Percentiles rank a stretch among this genome's conserved stretches.
phyloP scores from a whole-genome alignment of 768 basidiomycete genomes.

The Kwoniella europaea region DNA sequence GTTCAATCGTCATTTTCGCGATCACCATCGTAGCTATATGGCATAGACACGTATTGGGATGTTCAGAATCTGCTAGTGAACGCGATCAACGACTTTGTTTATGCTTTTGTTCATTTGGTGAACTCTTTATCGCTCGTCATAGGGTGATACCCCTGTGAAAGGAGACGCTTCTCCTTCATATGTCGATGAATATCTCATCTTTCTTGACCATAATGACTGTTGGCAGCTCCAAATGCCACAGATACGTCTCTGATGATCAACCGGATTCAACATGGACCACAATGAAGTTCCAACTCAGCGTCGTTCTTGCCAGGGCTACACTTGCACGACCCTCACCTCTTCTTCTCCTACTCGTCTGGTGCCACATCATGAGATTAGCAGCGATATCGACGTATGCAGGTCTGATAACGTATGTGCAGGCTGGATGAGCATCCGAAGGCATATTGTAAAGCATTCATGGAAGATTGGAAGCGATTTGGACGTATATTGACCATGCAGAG shows the following conservation, averaged over 20 bases:
- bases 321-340: neutral
- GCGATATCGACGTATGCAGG: slow-evolving; percentile 6
- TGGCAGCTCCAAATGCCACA: neutral
- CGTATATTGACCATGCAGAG: neutral
- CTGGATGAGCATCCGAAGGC: neutral
- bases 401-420: neutral
- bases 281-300: neutral
- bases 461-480: neutral
- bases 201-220: neutral
- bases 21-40: neutral
- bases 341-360: neutral
- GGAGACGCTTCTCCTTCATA: neutral
- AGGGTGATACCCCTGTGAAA: neutral
- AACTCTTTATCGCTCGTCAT: neutral
- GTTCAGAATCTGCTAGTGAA: neutral
- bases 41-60: neutral
- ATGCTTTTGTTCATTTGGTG: too few relatives aligned
- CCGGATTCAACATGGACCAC: neutral
- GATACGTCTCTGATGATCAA: neutral
- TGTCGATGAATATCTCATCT: neutral
- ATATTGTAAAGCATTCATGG: neutral
- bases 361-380: neutral
- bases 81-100: too few relatives aligned
- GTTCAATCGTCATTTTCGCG: neutral
- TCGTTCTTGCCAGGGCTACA: neutral